Base-by-base conservation (phyloP, 1,284 basidiomycete genomes). In the Fomitopsis betulina region DNA sequence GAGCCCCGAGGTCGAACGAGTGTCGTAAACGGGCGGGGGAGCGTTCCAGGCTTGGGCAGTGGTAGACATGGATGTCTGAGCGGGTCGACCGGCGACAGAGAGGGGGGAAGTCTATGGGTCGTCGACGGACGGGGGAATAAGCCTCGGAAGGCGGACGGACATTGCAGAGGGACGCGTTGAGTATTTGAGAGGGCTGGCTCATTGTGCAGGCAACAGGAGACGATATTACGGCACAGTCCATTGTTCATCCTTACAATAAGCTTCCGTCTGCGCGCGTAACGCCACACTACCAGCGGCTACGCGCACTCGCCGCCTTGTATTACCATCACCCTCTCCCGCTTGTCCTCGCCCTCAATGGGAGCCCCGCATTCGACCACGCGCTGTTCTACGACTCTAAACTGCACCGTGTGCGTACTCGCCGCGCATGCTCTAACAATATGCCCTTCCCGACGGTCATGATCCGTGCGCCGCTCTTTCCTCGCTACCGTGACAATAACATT, bases 1-100 rank as follows among this genome's bases (percentile, higher is more conserved):
- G 60, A 93, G 83, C 38, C 80, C 79, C 21, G 74, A 66, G 58
- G 69, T 64, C 50, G 75, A 79, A 70, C 63, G 75, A 74, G 77
- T 67, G 74, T 82, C 82, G 72, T 84, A 83, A 67, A 73, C 73
- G 57, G 84, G 79, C 42, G 83, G 80, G 40, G 79, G 79, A 39
- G 80, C 73, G 63, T 75, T 74, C 72, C 75, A 76, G 65, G 67
- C 56, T 54, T 67, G 64, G 52, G 66, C 66, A 55, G 68, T 59
- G 40, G 68, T 62, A 56, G 62, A 61, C 64, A 65, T 67, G 54
- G 56, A 49, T 61, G 66, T 62, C 58, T 62, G 64, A 60, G 66
- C 58, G 62, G 58, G 75, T 82, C 80, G 79, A 60, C 79, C 79
- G 71, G 80, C 79, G 79, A 82, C 80, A 69, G 65, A 58, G 65